Conservation (phyloP, 2,329 filamentous ascomycete species). For the Exophiala mesophila region DNA sequence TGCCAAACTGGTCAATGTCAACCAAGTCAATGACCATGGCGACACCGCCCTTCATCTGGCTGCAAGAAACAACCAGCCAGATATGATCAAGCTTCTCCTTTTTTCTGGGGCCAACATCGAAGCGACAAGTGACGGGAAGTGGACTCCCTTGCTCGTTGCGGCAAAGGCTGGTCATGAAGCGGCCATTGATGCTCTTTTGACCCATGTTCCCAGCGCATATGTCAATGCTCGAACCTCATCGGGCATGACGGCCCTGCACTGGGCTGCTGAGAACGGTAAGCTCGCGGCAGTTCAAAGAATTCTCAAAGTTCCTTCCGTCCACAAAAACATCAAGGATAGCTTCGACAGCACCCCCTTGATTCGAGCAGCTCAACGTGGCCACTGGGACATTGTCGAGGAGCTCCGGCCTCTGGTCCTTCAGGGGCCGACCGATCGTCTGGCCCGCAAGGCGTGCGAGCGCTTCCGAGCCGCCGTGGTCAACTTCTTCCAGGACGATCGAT, state of each 20-base stretch:
- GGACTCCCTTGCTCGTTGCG: conserved; percentile 52
- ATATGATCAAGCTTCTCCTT: conserved; percentile 33
- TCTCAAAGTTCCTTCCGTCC: conserved; percentile 5
- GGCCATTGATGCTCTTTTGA: conserved; percentile 43
- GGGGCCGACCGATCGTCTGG: conserved; percentile 34
- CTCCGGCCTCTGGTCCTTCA: conserved; percentile 36
- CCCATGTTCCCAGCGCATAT: conserved; percentile 29
- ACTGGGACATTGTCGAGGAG: conserved; percentile 33
- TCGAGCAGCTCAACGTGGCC: conserved; percentile 37
- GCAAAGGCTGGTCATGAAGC: conserved; percentile 45
- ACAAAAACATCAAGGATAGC: conserved; percentile 33
- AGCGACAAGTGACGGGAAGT: conserved; percentile 39
- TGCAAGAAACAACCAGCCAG: conserved; percentile 39
- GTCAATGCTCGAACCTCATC: conserved; percentile 34
- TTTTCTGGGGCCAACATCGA: conserved; percentile 36
- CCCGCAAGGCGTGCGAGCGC: conserved; percentile 42
- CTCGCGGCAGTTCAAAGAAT: conserved; percentile 30
- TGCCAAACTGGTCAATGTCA: conserved; percentile 35
- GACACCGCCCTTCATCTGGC: conserved; percentile 50
- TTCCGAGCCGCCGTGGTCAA: conserved; percentile 53
- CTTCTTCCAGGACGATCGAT: conserved; percentile 34
- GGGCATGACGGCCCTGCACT: conserved; percentile 37
- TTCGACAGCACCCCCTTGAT: conserved; percentile 41
- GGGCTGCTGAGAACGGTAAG: conserved; percentile 38
- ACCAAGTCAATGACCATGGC: conserved; percentile 38